Evolutionary conservation across 345 rosid genomes (phyloP), one percentile per base, ranked within the genome.

Genomic region (Eucalyptus pauciflora): DNA sequence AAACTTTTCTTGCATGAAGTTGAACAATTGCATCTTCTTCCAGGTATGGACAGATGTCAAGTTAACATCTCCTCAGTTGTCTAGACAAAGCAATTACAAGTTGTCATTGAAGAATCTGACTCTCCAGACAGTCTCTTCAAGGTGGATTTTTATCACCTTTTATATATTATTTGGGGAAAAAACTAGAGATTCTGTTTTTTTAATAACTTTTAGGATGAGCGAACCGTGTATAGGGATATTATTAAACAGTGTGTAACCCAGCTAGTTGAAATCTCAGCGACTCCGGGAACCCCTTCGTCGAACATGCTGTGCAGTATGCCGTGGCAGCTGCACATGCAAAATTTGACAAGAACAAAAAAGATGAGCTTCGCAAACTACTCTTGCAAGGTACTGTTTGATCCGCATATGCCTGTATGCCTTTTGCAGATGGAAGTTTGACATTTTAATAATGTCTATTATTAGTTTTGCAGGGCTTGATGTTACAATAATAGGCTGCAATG

Each of bases 41-140:
- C 95, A 97, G 99, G 90, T 90, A 50, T 97, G 98, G 98, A 93
- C 95, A 24, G 98, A 97, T 93, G 95, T 96, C 89, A 97, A 96
- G 90, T 91, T 97, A 91, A 94, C 97, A 33, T 97, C 99, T 62
- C 99, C 99, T 69, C 99, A 98, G 90, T 97, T 98, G 87, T 92
- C 94, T 89, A 94, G 99, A 93, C 97, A 97, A 93, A 95, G 94
- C 96, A 92, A 80, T 89, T 98, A 94, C 88, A 97, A 97, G 92
- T 80, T 98, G 91, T 95, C 98, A 20, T 89, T 95, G 88, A 96
- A 95, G 87, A 89, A 93, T 89, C 92, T 94, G 86, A 93, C 91
- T 54, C 96, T 98, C 88, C 97, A 95, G 87, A 87, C 91, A 71
- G 93, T 92, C 62, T 95, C 97, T 88, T 93, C 94, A 62, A 97